A percentile compares a stretch with the other conserved stretches of the same genome.
Conservation (phyloP, 2,329 filamentous ascomycete genomes). For the Fusarium nelsonii region DNA sequence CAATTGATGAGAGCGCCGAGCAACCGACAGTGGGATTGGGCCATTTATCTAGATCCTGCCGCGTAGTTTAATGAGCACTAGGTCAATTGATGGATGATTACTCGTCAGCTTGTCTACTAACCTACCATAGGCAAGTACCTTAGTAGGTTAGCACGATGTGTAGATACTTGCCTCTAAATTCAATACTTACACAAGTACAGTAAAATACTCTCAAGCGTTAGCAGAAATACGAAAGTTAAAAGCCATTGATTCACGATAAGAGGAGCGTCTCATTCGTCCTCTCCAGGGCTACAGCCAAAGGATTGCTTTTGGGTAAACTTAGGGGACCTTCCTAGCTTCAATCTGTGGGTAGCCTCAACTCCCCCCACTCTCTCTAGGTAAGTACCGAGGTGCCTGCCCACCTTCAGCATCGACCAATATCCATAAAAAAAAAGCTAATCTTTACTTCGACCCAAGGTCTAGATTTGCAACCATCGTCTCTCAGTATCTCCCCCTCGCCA, state of each 20-base stretch:
- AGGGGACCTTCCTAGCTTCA: neutral
- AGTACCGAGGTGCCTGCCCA: neutral
- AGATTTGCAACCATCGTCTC: slow-evolving; percentile 17
- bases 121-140: neutral
- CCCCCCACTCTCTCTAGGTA: slow-evolving; percentile 2
- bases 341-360: neutral
- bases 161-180: too few relatives aligned
- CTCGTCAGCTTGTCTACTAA: too few relatives aligned
- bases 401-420: slow-evolving; percentile 1
- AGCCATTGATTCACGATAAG: neutral
- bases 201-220: neutral
- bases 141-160: neutral
- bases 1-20: slow-evolving; percentile 20
- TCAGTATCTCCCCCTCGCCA: neutral
- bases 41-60: slow-evolving; percentile 25
- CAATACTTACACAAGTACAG: neutral
- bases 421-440: slow-evolving; percentile 34
- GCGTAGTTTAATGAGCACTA: slow-evolving; percentile 10
- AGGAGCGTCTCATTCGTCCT: neutral
- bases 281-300: neutral
- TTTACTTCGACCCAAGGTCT: slow-evolving; percentile 15
- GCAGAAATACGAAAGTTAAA: neutral
- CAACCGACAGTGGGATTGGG: slow-evolving; percentile 28
- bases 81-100: neutral
- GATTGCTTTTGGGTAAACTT: neutral